Evolutionary conservation across 768 basidiomycete genomes (phyloP), one percentile per base, ranked within the genome.

Genomic region (Lentinula detonsa): DNA sequence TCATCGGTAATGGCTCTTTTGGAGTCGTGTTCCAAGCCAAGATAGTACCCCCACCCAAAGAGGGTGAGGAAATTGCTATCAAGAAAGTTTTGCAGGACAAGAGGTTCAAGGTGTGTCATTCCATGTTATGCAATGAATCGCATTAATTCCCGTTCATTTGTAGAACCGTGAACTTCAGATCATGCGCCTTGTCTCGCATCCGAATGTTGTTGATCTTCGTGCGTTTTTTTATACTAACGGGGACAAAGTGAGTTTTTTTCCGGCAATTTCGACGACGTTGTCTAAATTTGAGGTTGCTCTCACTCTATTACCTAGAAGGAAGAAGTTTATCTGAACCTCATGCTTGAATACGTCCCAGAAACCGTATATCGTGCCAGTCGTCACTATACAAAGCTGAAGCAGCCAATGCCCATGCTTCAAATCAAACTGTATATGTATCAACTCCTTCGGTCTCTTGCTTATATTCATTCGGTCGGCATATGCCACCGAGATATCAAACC

Each of bases 391-490:
- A 98, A 98, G 77, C 91, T 99, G 77, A 99, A 99, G 81, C 97
- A 99, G 73, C 92, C 93, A 62, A 99, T 99, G 97, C 97, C 97
- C 34, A 98, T 95, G 87, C 86, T 97, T 57, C 97, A 98, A 80
- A 95, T 99, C 82, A 98, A 98, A 81, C 78, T 99, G 70, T 99
- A 99, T 82, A 98, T 98, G 95, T 97, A 98, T 76, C 93, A 99
- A 76, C 91, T 99, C 67, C 81, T 99, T 65, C 93, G 97, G 63
- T 99, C 97, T 15, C 83, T 99, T 63, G 95, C 96, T 65, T 98
- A 99, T 83, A 99, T 99, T 73, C 97, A 99, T 73, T 98, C 95
- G 18, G 93, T 98, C 67, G 97, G 97, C 70, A 99, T 98, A 69
- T 99, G 97, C 74, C 97, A 99, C 78, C 91, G 97, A 70, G 97